Conservation (phyloP, 345 rosid species). For the Euclidium syriacum region DNA sequence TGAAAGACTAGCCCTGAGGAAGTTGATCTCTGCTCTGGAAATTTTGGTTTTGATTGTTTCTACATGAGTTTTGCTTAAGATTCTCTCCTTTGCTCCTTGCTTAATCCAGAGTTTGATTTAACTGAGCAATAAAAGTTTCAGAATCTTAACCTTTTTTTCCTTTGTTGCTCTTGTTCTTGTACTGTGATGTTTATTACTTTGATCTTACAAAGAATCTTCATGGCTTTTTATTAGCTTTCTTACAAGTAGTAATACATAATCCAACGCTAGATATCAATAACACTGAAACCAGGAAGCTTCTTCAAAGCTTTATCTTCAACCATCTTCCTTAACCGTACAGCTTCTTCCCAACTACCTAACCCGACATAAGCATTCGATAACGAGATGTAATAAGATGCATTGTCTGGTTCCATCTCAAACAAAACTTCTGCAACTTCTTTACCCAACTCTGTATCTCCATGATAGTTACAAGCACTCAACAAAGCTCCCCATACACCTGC, state of each 20-base stretch:
- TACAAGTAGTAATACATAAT: too few relatives aligned
- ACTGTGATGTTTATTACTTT: background rate
- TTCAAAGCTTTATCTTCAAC: constrained; percentile 33
- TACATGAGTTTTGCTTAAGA: constrained; percentile 32
- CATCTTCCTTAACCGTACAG: constrained; percentile 34
- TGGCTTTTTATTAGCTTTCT: too few relatives aligned
- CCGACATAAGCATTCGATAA: constrained; percentile 46
- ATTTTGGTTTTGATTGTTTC: constrained; percentile 6
- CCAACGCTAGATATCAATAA: constrained; percentile 23
- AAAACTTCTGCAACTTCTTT: constrained; percentile 48
- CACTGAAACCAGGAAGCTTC: constrained; percentile 44
- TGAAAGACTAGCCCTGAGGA: constrained; percentile 11
- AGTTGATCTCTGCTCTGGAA: constrained; percentile 2
- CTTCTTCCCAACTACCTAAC: constrained; percentile 49
- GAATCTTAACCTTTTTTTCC: background rate
- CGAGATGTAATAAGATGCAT: constrained; percentile 38
- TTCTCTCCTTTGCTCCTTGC: background rate
- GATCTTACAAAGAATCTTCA: background rate
- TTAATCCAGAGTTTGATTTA: background rate
- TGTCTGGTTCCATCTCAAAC: constrained; percentile 54
- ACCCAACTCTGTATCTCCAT: constrained; percentile 40
- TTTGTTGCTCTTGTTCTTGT: background rate
- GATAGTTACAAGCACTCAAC: constrained; percentile 47
- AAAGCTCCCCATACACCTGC: constrained; percentile 57
- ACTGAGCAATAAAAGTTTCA: constrained; percentile 11